Evolutionary conservation across 805 yeast species (phyloP), one percentile per base, ranked within the genome.

Genomic region (Vanderwaltozyma verrucispora): DNA sequence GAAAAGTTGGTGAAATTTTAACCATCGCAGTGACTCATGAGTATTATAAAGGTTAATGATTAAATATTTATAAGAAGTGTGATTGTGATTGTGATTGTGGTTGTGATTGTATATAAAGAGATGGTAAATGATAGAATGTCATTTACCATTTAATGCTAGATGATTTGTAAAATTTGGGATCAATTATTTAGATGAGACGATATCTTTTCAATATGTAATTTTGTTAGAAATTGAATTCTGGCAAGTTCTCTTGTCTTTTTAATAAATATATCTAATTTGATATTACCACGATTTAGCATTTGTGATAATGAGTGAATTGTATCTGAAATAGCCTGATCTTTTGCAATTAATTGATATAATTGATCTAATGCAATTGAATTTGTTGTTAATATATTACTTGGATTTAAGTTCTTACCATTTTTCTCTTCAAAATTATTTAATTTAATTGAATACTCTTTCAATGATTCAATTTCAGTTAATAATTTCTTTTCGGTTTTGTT

Each of bases 291-390:
- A 36, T 45, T 47, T 14, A 54, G 37, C 32, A 54, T 24, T 19
- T 46, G 38, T 10, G 46, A 36, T 9, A 87, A 62, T 10, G 75
- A 67, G 39, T 71, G 67, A 5, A 75, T 62, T 1, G 88, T 66
- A 51, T 88, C 95, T 23, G 72, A 71, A n/a, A 78, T 69, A 1
- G 94, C 83, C 42, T 70, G 68, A 36, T 81, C 83, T 28, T 74
- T 78, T 15, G 87, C 71, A 1, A 74, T 73, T 1, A 80, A 61
- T 16, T 43, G 38, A 30, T 55, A 53, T n/a, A 56, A 37, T 38
- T 84, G 94, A 39, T 72, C 68, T 38, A 70, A 66, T 1, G 70
- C 77, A 0, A 65, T 62, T 1, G 75, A 70, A 38, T 72, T 77
- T 0, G 77, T 74, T 26, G 64, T 59, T 1, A 75, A 59, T 3